A percentile compares a stretch with the other conserved stretches of the same genome.
These are phyloP conservation scores for Metschnikowia reukaufii DNA, from an alignment of 805 yeast genomes.

Conservation along the genomic window DNA sequence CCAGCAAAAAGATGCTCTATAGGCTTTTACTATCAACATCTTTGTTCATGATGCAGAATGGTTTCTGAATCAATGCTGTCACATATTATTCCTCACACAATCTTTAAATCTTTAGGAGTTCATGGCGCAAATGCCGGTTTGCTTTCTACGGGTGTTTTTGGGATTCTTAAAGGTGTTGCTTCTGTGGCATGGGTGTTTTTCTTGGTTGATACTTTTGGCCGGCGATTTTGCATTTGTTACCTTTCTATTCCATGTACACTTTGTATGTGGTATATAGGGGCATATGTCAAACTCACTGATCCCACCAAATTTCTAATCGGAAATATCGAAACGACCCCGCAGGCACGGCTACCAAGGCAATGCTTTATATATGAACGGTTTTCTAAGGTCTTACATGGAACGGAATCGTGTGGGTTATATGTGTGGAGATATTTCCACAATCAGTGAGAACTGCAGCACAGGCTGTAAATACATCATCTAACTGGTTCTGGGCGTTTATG, in stretches of 20 bases:
- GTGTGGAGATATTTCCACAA: constrained; percentile 47
- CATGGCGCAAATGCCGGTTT: constrained; percentile 45
- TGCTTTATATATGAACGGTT: constrained; percentile 48
- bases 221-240: constrained; percentile 41
- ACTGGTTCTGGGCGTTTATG: constrained; percentile 53
- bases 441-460: constrained; percentile 44
- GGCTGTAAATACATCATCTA: constrained; percentile 44
- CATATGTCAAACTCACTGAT: constrained; percentile 43
- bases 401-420: constrained; percentile 49
- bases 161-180: constrained; percentile 47
- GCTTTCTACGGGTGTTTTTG: constrained; percentile 54
- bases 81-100: constrained; percentile 55
- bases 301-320: constrained; percentile 26
- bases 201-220: constrained; percentile 48
- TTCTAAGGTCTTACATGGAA: constrained; percentile 46
- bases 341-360: constrained; percentile 44
- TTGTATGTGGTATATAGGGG: constrained; percentile 50
- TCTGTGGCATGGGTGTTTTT: constrained; percentile 46
- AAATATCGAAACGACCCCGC: constrained; percentile 32
- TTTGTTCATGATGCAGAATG: constrained; percentile 44
- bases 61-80: constrained; percentile 50
- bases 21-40: constrained; percentile 40
- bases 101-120: constrained; percentile 51
- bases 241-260: constrained; percentile 42
- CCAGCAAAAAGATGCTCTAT: constrained; percentile 28